Percentiles rank a stretch among this genome's conserved stretches.
Evolutionary conservation across 2,329 filamentous ascomycete genomes (phyloP).

Genomic region (Fusarium algeriense): DNA sequence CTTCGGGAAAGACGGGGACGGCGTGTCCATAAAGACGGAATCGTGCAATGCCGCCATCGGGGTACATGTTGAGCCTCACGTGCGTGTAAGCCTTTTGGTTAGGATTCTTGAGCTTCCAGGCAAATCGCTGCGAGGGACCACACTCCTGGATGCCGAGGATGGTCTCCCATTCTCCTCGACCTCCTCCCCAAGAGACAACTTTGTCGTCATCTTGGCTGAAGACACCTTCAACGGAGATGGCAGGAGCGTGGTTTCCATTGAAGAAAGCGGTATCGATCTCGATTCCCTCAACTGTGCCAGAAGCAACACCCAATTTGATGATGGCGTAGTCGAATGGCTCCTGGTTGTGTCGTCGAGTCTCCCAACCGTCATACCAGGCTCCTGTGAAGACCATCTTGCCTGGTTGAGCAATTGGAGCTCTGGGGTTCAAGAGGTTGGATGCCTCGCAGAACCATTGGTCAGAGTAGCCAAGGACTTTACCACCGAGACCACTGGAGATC

Average conservation of each 20-base stretch:
- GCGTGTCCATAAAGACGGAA: conserved; percentile 83
- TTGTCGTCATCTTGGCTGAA: conserved; percentile 75
- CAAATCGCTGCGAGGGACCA: conserved; percentile 79
- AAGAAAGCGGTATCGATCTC: conserved; percentile 88
- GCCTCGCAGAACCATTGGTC: conserved; percentile 78
- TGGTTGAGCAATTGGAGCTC: conserved; percentile 70
- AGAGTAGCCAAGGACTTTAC: conserved; percentile 73
- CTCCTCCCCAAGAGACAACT: conserved; percentile 71
- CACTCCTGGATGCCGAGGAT: conserved; percentile 78
- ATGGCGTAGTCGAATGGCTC: conserved; percentile 76
- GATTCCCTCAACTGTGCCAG: conserved; percentile 77
- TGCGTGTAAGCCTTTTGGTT: conserved; percentile 80
- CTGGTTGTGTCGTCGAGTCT: conserved; percentile 74
- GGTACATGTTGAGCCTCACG: conserved; percentile 85
- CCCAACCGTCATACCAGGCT: conserved; percentile 79
- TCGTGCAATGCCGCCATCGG: conserved; percentile 84
- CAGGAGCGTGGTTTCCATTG: conserved; percentile 84
- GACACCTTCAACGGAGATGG: conserved; percentile 81
- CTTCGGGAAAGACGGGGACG: conserved; percentile 79
- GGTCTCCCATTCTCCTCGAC: conserved; percentile 75
- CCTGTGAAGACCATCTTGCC: conserved; percentile 78
- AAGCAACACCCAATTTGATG: conserved; percentile 75
- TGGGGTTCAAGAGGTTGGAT: conserved; percentile 73
- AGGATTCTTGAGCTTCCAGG: conserved; percentile 73
- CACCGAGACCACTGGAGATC: conserved; percentile 70